Evolutionary conservation across 352 stramenopile species (phyloP).

Genomic region (Phytophthora hibernalis): DNA sequence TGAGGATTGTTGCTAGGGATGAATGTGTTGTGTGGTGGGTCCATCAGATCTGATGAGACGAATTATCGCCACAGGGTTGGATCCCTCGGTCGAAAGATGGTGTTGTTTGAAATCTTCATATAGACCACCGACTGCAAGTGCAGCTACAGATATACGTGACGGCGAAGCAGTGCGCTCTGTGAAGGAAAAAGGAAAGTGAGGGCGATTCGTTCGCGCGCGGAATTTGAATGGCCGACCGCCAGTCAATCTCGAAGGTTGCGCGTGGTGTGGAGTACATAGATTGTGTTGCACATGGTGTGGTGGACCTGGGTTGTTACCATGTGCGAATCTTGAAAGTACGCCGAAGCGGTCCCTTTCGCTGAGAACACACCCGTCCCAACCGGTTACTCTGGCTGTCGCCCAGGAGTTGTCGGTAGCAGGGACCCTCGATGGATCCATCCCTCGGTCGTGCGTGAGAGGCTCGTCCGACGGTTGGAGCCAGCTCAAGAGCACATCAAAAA

Average conservation of each 20-base stretch:
- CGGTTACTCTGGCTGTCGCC: too few relatives aligned
- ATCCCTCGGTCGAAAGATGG: conserved; percentile 57
- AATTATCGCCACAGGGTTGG: conserved; percentile 48
- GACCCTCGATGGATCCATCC: too few relatives aligned
- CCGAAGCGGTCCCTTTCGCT: too few relatives aligned
- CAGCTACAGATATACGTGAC: not conserved
- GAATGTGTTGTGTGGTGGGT: conserved; percentile 12
- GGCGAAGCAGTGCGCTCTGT: not conserved
- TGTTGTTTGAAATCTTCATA: conserved; percentile 45
- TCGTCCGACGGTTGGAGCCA: too few relatives aligned
- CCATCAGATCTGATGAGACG: conserved; percentile 52
- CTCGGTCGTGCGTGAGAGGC: too few relatives aligned
- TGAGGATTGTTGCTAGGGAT: not conserved
- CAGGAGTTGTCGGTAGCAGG: too few relatives aligned
- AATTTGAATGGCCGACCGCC: not conserved
- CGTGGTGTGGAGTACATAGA: not conserved
- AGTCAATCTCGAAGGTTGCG: not conserved
- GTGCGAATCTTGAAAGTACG: too few relatives aligned
- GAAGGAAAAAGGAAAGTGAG: conserved; percentile 1
- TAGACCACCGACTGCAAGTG: conserved; percentile 23
- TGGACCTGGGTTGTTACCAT: too few relatives aligned
- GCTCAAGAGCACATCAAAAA: too few relatives aligned
- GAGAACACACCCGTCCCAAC: too few relatives aligned
- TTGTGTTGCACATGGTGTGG: not conserved
- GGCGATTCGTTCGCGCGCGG: not conserved